These are phyloP conservation scores for Salix udensis DNA, from an alignment of 345 rosid species.

Conservation along the genomic window DNA sequence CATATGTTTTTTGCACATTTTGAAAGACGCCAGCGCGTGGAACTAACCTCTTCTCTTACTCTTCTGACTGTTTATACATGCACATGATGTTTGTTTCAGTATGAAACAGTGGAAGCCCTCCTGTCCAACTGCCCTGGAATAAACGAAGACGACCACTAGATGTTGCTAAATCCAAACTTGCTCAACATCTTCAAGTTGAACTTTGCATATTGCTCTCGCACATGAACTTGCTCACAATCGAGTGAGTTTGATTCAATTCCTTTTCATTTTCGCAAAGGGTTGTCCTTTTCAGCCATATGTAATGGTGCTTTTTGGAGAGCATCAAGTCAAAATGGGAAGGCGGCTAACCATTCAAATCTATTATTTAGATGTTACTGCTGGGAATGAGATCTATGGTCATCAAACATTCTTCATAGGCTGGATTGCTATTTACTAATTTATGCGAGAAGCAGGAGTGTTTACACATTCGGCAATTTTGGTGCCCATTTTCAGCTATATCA, in stretches of 20 bases:
- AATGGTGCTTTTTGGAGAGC: not conserved
- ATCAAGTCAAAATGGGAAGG: not conserved
- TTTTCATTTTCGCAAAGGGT: not conserved
- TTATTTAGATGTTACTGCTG: not conserved
- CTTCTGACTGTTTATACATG: constrained; percentile 4
- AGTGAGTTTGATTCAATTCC: not conserved
- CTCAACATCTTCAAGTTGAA: not conserved
- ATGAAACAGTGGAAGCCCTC: constrained; percentile 75
- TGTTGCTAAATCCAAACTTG: not conserved
- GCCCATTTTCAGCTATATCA: too few species aligned
- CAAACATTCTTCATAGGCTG: not conserved
- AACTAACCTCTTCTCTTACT: not conserved
- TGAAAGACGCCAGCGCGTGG: too few species aligned
- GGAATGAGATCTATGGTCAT: not conserved
- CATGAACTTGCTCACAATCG: not conserved
- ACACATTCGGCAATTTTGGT: too few species aligned
- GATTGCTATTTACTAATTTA: too few species aligned
- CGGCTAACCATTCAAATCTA: too few species aligned
- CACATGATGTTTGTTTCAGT: constrained; percentile 44
- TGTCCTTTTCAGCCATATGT: not conserved
- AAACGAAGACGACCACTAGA: constrained; percentile 68
- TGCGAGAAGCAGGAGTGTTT: not conserved
- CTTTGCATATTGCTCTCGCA: not conserved
- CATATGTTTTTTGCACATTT: not conserved
- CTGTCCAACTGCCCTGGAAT: constrained; percentile 71